Evolutionary conservation across 1,139 yeast genomes (phyloP).

Genomic region (Pichia sp.): DNA sequence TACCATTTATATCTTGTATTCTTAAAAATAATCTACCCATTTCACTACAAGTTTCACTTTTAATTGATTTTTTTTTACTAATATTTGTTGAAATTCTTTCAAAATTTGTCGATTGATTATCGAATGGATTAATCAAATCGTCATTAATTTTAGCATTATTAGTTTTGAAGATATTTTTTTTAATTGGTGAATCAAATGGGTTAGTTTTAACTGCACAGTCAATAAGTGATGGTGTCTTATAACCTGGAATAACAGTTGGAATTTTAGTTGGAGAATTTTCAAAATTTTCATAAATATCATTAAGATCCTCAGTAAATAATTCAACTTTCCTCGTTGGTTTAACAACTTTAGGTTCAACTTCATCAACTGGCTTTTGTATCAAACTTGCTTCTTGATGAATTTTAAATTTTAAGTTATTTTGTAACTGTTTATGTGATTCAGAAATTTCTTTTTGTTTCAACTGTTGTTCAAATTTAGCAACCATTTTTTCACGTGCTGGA

Average conservation of each 20-base stretch:
- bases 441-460: constrained; percentile 9
- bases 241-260: not conserved
- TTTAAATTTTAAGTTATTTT: constrained; percentile 8
- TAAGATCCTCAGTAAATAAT: constrained; percentile 5
- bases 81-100: constrained; percentile 3
- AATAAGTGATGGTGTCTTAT: not conserved
- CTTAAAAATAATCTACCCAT: constrained; percentile 70
- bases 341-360: not conserved
- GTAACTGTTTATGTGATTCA: constrained; percentile 10
- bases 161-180: not conserved
- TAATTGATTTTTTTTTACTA: not conserved
- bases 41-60: constrained; percentile 35
- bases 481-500: constrained; percentile 18
- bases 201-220: constrained; percentile 1
- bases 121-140: constrained; percentile 5
- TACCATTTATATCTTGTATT: constrained; percentile 51
- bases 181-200: constrained; percentile 8
- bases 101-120: constrained; percentile 3
- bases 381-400: constrained; percentile 13
- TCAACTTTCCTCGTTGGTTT: not conserved
- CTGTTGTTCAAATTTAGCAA: constrained; percentile 15
- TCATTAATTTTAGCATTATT: not conserved
- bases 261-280: constrained; percentile 8
- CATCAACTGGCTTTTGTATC: not conserved
- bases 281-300: constrained; percentile 13